Evolutionary conservation across 352 stramenopile genomes (phyloP), one percentile per base, ranked within the genome.

Genomic region (Elongisporangium anandrum): DNA sequence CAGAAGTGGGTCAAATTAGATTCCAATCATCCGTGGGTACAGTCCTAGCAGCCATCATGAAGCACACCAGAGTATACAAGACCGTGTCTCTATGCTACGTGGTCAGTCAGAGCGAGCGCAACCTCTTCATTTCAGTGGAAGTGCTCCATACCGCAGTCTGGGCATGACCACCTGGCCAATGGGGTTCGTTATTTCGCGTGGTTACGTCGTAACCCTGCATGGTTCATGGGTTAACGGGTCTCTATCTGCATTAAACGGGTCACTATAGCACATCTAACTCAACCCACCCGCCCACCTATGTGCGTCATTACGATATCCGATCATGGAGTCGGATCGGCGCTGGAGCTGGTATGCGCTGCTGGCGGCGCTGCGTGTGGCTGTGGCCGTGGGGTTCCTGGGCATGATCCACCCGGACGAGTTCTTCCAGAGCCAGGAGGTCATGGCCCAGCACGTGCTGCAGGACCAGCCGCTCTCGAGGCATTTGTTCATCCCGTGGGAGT

Each of bases 381-480:
- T 52, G 8, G 61, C 68, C 13, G 53, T 81, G 9, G 13, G 66
- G 2, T 60, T 77, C n/a, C 52, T 82, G 51, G 75, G 77, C 0
- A 88, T 93, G 76, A 64, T 92, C 52, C 81, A 92, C 57, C 81
- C 84, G 19, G 86, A 95, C 59, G 86, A 95, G 68, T 95, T 91
- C 59, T 95, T 95, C 62, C 86, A 95, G 72, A 90, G 81, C 52
- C 84, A 89, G 60, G 86, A 95, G 64, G 70, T 95, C 34, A 91
- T 92, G 78, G 81, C 86, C 22, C 70, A 69, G 22, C 65, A 81
- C 50, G 70, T 78, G 13, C 41, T 92, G n/a, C 47, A 57, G 9
- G 50, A 64, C 6, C 45, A 51, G 3, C 52, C 52, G 12, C 56
- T 66, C 23, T 49, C 16, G 2, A 4, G 64, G 21, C 65, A 78